These are phyloP conservation scores for Haplographium delicatum DNA, from an alignment of 495 filamentous ascomycete species.

Conservation along the genomic window DNA sequence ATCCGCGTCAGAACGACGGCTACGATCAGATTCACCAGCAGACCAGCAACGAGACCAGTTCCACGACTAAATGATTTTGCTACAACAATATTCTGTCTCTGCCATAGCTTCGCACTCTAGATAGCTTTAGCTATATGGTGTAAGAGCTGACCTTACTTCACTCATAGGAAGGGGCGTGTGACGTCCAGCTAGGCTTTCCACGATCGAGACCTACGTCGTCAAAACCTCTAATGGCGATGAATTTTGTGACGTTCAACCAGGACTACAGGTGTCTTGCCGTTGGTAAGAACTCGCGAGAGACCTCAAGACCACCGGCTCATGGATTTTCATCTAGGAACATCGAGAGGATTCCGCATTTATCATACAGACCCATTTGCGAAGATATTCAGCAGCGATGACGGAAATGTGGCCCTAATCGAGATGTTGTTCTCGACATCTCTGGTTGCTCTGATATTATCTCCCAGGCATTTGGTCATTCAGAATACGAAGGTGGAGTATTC, in stretches of 20 bases:
- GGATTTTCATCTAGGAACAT: slow-evolving; percentile 54
- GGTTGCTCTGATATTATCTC: slow-evolving; percentile 85
- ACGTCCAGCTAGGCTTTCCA: too few relatives aligned
- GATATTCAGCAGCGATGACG: slow-evolving; percentile 86
- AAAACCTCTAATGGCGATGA: slow-evolving; percentile 56
- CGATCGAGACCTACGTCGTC: background rate
- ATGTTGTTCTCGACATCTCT: slow-evolving; percentile 99
- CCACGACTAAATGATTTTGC: background rate
- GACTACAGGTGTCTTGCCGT: slow-evolving; percentile 96
- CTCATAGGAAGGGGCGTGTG: too few relatives aligned
- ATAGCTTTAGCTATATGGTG: too few relatives aligned
- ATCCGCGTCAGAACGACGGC: too few relatives aligned
- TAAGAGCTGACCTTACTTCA: too few relatives aligned
- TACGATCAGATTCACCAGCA: too few relatives aligned
- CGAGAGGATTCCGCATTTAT: slow-evolving; percentile 90
- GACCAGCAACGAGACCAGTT: too few relatives aligned
- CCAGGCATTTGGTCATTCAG: slow-evolving; percentile 83
- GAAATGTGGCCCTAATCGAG: slow-evolving; percentile 90
- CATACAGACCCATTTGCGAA: slow-evolving; percentile 93
- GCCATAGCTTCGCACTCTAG: background rate
- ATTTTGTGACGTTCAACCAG: slow-evolving; percentile 98
- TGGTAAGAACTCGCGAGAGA: slow-evolving; percentile 51
- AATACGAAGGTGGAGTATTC: slow-evolving; percentile 82
- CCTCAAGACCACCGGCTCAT: too few relatives aligned
- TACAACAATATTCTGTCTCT: background rate